Conservation (phyloP, 352 stramenopile species). For the Phytophthora hibernalis region DNA sequence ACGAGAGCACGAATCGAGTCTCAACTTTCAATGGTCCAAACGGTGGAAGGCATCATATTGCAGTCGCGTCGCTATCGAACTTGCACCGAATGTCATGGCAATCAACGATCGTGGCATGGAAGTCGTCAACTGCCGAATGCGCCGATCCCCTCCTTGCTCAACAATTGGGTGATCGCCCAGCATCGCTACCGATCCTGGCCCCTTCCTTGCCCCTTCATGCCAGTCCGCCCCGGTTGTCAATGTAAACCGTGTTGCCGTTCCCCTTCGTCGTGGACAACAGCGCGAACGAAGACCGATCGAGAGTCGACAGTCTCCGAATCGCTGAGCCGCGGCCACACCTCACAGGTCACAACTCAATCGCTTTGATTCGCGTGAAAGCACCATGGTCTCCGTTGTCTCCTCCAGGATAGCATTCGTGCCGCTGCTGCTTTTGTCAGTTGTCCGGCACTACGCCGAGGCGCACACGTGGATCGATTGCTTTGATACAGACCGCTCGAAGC, state of each 20-base stretch:
- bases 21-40: conserved; percentile 8
- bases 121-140: conserved; percentile 3
- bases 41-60: conserved; percentile 4
- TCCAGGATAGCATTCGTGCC: conserved; percentile 13
- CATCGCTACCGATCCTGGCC: conserved; percentile 23
- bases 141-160: conserved; percentile 17
- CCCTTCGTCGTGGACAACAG: conserved; percentile 6
- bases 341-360: background rate
- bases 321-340: conserved; percentile 8
- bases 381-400: conserved; percentile 30
- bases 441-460: conserved; percentile 33
- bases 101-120: conserved; percentile 18
- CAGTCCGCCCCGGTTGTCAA: conserved; percentile 1
- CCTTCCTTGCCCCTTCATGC: conserved; percentile 23
- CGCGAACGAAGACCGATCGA: conserved; percentile 18
- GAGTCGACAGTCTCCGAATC: conserved; percentile 29
- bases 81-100: conserved; percentile 15
- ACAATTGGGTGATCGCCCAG: conserved; percentile 17
- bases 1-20: conserved; percentile 8
- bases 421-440: conserved; percentile 20
- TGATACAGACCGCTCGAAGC: conserved; percentile 56
- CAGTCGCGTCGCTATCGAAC: conserved; percentile 13
- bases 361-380: background rate
- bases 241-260: conserved; percentile 26
- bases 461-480: conserved; percentile 73